These are phyloP conservation scores for Alternaria novae-zelandiae DNA, from an alignment of 2,329 filamentous ascomycete genomes.

Conservation along the genomic window DNA sequence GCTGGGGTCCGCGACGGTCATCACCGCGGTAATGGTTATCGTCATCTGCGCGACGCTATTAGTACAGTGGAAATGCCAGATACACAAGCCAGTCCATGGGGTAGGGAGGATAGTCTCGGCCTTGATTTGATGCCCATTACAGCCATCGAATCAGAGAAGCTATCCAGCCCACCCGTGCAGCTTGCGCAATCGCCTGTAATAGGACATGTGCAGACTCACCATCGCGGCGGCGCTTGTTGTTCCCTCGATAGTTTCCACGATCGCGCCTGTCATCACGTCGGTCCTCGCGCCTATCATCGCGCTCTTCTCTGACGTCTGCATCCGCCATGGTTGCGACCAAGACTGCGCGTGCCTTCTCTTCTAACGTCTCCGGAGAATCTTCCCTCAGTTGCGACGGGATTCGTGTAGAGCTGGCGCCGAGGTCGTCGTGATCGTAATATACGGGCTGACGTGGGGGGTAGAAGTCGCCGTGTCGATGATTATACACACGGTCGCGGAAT, in stretches of 20 bases:
- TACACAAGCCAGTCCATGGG: neutral
- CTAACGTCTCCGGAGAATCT: conserved; percentile 14
- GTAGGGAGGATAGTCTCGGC: neutral
- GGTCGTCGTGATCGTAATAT: conserved; percentile 6
- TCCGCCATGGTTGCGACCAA: conserved; percentile 37
- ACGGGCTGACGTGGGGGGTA: neutral
- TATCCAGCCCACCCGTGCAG: neutral
- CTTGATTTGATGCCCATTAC: neutral
- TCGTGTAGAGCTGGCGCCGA: neutral
- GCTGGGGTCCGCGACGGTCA: conserved; percentile 40
- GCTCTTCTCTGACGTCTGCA: conserved; percentile 36
- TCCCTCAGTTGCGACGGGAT: conserved; percentile 10
- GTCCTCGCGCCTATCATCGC: conserved; percentile 36
- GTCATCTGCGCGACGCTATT: conserved; percentile 29
- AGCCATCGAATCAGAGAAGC: neutral
- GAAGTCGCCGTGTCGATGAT: conserved; percentile 4
- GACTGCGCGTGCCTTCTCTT: conserved; percentile 15
- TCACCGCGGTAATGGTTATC: conserved; percentile 36
- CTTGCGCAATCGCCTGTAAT: neutral
- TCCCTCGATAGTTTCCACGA: conserved; percentile 30
- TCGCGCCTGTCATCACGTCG: conserved; percentile 34
- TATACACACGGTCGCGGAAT: conserved; percentile 1
- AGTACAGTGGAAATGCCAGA: conserved; percentile 4
- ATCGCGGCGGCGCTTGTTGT: conserved; percentile 42
- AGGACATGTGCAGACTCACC: conserved; percentile 25